Evolutionary conservation across 2,329 filamentous ascomycete species (phyloP), one percentile per base, ranked within the genome.

Genomic region (Botryotinia calthae): DNA sequence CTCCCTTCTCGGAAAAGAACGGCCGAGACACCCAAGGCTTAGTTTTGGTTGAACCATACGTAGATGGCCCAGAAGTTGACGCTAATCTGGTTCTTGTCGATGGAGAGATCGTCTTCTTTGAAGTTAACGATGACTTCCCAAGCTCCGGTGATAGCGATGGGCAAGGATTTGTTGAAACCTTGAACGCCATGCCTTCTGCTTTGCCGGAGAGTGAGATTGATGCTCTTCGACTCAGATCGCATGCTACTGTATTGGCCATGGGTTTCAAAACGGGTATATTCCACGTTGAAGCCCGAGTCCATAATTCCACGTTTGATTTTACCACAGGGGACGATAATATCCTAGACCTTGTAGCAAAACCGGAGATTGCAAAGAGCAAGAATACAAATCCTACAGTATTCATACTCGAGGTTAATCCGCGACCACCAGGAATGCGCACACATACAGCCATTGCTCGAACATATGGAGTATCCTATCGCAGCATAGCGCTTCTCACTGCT

Each of bases 61-160:
- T 61, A 8, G 58, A 61, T 40, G 58, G 58, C 16, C 58, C 58
- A 16, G 58, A 61, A 61, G 58, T 61, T 40, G 58, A 61, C 34
- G 58, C 34, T 25, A 61, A 61, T 40, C 20, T 61, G 34, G 34
- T 61, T 25, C 58, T 61, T n/a, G 22, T 61, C 14, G 58, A 61
- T 37, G 58, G 58, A 40, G 58, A 61, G 25, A 61, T 61, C n/a
- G 34, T 61, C 2, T 61, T 61, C 58, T 61, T 61, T 61, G 58
- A 61, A 61, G 58, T 61, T 61, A 61, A 61, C 34, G 58, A 61
- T 40, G 58, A 61, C 34, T 61, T 61, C 34, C 58, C 58, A n/a
- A 61, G 58, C 34, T 37, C 58, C 42, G 42, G 62, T 31, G 40
- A 64, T 28, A 25, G 42, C 40, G 62, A 64, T 31, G 62, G 40